A percentile compares a stretch with the other conserved stretches of the same genome.
These are phyloP conservation scores for Diaporthe batatas DNA, from an alignment of 2,329 filamentous ascomycete species.

Conservation along the genomic window DNA sequence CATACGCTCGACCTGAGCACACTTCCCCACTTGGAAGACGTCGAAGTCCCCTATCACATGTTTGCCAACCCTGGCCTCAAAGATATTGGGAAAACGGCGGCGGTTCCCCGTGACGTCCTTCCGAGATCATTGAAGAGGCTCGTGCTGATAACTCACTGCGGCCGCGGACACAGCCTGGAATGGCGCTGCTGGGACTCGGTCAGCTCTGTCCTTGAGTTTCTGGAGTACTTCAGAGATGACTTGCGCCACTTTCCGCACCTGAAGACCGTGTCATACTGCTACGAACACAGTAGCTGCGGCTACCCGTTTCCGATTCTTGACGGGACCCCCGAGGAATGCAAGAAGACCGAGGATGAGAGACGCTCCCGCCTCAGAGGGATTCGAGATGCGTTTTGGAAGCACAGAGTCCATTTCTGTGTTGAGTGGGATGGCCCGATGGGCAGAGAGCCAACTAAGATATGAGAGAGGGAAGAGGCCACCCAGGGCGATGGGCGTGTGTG, in stretches of 20 bases:
- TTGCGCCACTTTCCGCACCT: neutral
- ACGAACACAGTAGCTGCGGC: too few species aligned
- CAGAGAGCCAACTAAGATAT: too few species aligned
- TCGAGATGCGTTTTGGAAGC: too few species aligned
- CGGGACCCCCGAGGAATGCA: too few species aligned
- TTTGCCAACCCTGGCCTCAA: neutral
- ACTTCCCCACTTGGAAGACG: neutral
- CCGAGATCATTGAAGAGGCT: neutral
- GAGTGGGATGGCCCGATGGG: too few species aligned
- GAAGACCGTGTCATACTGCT: neutral
- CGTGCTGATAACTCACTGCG: neutral
- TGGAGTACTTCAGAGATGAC: neutral
- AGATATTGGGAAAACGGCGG: neutral
- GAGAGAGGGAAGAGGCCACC: too few species aligned
- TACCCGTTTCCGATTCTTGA: too few species aligned
- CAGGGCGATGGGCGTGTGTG: too few species aligned
- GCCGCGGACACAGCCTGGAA: too few species aligned
- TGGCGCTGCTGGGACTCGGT: neutral
- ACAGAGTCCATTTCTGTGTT: too few species aligned
- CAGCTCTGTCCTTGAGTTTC: neutral
- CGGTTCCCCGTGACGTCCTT: neutral
- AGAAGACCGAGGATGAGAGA: too few species aligned
- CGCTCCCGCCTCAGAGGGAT: too few species aligned
- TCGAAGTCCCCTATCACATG: neutral
- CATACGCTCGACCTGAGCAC: neutral